Percentiles rank a stretch among this genome's conserved stretches.
These are phyloP conservation scores for Tolypocladium amazonense DNA, from an alignment of 2,329 filamentous ascomycete genomes.

Conservation along the genomic window DNA sequence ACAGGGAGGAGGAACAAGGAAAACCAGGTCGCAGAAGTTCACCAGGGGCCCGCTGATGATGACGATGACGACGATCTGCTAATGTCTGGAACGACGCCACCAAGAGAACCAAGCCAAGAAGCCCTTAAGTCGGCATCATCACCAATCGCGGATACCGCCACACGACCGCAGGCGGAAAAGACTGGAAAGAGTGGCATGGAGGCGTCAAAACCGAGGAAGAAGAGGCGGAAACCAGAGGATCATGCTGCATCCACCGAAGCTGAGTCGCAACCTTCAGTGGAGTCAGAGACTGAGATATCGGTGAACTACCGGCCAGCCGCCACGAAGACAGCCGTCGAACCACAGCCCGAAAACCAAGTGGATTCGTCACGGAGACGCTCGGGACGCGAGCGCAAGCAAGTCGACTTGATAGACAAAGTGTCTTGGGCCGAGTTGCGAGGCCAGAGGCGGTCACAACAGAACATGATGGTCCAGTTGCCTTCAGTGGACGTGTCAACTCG, in stretches of 20 bases:
- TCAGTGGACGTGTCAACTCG: slow-evolving; percentile 1
- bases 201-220: background rate
- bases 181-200: background rate
- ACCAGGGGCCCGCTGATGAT: slow-evolving; percentile 4
- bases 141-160: background rate
- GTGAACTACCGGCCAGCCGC: background rate
- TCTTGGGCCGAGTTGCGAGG: slow-evolving; percentile 15
- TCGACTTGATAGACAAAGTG: slow-evolving; percentile 18
- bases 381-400: slow-evolving; percentile 11
- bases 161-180: background rate
- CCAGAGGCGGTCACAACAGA: slow-evolving; percentile 3
- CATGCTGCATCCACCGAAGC: background rate
- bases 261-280: background rate
- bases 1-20: slow-evolving; percentile 4
- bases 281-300: background rate
- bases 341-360: background rate
- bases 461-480: slow-evolving; percentile 7
- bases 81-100: background rate
- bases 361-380: background rate
- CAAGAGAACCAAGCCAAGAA: background rate
- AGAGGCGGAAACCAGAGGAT: background rate
- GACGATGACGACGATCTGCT: slow-evolving; percentile 16
- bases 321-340: background rate
- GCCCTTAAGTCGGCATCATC: no score
- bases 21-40: background rate